A percentile compares a stretch with the other conserved stretches of the same genome.
Evolutionary conservation across 257 asterid species (phyloP).

Genomic region (Thymus quinquecostatus): DNA sequence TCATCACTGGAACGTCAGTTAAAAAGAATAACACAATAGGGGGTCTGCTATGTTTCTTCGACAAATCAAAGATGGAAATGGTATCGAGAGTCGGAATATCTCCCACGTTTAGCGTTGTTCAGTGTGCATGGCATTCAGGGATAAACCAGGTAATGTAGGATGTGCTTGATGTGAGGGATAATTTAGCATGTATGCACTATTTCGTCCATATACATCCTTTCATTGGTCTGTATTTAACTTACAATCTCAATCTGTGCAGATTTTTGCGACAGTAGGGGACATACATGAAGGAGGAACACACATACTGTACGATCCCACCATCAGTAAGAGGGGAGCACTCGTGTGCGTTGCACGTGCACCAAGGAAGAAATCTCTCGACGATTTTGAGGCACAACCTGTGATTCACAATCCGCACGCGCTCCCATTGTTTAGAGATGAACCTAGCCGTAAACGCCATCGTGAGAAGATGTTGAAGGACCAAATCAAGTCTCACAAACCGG

Average conservation of each 20-base stretch:
- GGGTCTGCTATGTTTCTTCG: conserved; percentile 79
- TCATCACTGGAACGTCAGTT: conserved; percentile 89
- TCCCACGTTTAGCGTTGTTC: conserved; percentile 83
- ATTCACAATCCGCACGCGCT: conserved; percentile 98
- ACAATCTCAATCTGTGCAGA: conserved; percentile 39
- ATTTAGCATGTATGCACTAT: too few relatives aligned
- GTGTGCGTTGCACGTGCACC: conserved; percentile 99
- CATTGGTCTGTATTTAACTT: not conserved
- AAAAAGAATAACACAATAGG: conserved; percentile 75
- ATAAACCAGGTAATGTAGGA: conserved; percentile 71
- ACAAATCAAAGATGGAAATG: conserved; percentile 77
- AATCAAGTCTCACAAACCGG: conserved; percentile 93
- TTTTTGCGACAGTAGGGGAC: conserved; percentile 86
- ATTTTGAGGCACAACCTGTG: conserved; percentile 77
- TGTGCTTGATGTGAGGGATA: too few relatives aligned
- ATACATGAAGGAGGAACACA: conserved; percentile 92
- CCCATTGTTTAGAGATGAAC: conserved; percentile 94
- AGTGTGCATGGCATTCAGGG: conserved; percentile 95
- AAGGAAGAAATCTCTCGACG: conserved; percentile 86
- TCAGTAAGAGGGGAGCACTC: conserved; percentile 95
- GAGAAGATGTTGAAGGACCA: conserved; percentile 93
- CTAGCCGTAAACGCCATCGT: conserved; percentile 95
- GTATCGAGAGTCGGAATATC: conserved; percentile 88
- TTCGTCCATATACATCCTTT: not conserved
- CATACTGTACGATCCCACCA: conserved; percentile 80